These are phyloP conservation scores for Silene vulgaris DNA, from an alignment of 179 eudicot species.

Conservation along the genomic window DNA sequence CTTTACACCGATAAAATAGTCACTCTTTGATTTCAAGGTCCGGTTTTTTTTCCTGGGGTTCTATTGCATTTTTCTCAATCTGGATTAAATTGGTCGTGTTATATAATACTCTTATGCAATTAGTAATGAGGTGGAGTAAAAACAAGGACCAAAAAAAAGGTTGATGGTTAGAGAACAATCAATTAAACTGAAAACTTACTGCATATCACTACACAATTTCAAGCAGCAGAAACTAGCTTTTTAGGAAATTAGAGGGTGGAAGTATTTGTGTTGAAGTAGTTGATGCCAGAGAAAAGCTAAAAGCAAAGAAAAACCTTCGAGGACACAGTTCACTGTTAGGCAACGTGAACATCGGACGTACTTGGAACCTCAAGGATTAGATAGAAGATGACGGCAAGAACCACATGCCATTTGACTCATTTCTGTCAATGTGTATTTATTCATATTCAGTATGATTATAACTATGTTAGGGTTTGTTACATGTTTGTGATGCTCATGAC, in stretches of 20 bases:
- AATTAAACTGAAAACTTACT: background rate
- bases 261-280: too few species aligned
- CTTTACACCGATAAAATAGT: too few species aligned
- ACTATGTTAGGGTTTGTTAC: too few species aligned
- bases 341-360: slow-evolving; percentile 74
- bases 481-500: too few species aligned
- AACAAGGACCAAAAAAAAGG: background rate
- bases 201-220: too few species aligned
- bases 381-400: slow-evolving; percentile 68
- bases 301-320: slow-evolving; percentile 53
- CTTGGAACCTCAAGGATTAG: slow-evolving; percentile 66
- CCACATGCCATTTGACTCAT: slow-evolving; percentile 91
- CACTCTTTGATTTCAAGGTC: too few species aligned
- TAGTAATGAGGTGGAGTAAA: background rate
- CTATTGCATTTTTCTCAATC: too few species aligned
- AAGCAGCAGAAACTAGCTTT: background rate
- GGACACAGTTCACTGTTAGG: slow-evolving; percentile 67
- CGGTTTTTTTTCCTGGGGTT: too few species aligned
- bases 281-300: background rate
- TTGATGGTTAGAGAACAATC: background rate
- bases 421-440: slow-evolving; percentile 38
- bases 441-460: too few species aligned
- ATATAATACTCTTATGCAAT: too few species aligned
- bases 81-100: too few species aligned
- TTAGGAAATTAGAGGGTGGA: background rate